Base-by-base conservation (phyloP, 164 flowering plant species). In the Magnolia sinica region DNA sequence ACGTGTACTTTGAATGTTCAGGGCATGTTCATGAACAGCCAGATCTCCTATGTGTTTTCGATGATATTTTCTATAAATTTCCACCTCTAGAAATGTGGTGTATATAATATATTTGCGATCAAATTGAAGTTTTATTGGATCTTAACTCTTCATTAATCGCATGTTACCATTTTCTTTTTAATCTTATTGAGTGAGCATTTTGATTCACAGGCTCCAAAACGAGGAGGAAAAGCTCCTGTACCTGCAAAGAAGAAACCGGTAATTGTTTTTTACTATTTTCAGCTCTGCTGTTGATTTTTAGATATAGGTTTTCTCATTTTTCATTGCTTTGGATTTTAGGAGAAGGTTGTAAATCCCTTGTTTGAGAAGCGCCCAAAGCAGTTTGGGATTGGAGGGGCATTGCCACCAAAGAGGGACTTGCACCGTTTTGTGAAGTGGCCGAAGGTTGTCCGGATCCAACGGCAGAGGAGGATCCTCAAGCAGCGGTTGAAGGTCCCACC, bases 311-410 rank as follows among this genome's bases (percentile, higher is more conserved):
- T 29, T 70, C 29, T 51, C 74, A 7, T 22, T 22, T 3, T 55
- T 50, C 18, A 19, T 66, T 66, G 13, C 8, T 61, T 19, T 50
- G 59, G 29, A n/a, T 49, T 50, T 18, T 9, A 85, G 86, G 87
- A 85, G 79, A 85, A 85, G 71, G 83, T 85, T 64, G 80, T 77
- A 72, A 85, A 85, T 77, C 87, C 86, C 0, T 76, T 85, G 72
- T 85, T 86, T 66, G 87, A 86, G 79, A 86, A 85, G 79, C 73
- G 83, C 1, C 76, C 82, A 4, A 86, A 86, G 83, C 86, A 86
- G 74, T 86, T 84, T 73, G 87, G 85, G 7, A 83, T 85, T 24
- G 86, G 86, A 45, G 86, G 88, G 20, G 86, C 86, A 11, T 65
- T 86, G 45, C 86, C 88, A 14, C 88, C 86, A 10, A 86, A 86